Evolutionary conservation across 805 yeast genomes (phyloP).

Genomic region (Myxozyma neotropica): DNA sequence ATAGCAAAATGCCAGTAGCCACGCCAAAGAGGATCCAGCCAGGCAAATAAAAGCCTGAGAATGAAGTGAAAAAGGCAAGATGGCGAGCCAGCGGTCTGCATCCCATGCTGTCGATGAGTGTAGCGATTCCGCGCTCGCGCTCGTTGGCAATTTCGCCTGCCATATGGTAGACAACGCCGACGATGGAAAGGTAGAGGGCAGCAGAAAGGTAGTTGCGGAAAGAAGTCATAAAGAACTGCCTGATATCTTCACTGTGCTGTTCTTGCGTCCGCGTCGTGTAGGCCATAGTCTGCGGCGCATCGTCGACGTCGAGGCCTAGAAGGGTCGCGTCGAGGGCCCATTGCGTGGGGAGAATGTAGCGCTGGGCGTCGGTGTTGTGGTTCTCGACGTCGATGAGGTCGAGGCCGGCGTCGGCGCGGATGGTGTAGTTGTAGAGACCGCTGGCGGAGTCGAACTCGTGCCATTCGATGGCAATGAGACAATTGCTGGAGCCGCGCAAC

Average conservation of each 20-base stretch:
- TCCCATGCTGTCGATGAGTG: conserved; percentile 42
- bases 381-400: conserved; percentile 34
- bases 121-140: conserved; percentile 41
- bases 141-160: conserved; percentile 42
- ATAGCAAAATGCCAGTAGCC: conserved; percentile 32
- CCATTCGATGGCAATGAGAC: conserved; percentile 44
- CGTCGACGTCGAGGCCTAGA: conserved; percentile 11
- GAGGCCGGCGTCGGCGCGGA: conserved; percentile 42
- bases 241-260: conserved; percentile 32
- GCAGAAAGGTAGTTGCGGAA: conserved; percentile 41
- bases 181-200: conserved; percentile 41
- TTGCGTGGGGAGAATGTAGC: conserved; percentile 41
- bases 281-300: conserved; percentile 34
- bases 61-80: conserved; percentile 37
- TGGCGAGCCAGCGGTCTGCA: conserved; percentile 36
- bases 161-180: conserved; percentile 44
- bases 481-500: conserved; percentile 40
- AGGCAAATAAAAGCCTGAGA: conserved; percentile 38
- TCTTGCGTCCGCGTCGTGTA: conserved; percentile 37
- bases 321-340: conserved; percentile 41
- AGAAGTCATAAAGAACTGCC: conserved; percentile 37
- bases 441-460: conserved; percentile 37
- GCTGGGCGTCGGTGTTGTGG: conserved; percentile 38
- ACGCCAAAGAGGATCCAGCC: conserved; percentile 42
- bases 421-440: conserved; percentile 42